Evolutionary conservation across 352 stramenopile genomes (phyloP).

Genomic region (Phytophthora pseudosyringae): DNA sequence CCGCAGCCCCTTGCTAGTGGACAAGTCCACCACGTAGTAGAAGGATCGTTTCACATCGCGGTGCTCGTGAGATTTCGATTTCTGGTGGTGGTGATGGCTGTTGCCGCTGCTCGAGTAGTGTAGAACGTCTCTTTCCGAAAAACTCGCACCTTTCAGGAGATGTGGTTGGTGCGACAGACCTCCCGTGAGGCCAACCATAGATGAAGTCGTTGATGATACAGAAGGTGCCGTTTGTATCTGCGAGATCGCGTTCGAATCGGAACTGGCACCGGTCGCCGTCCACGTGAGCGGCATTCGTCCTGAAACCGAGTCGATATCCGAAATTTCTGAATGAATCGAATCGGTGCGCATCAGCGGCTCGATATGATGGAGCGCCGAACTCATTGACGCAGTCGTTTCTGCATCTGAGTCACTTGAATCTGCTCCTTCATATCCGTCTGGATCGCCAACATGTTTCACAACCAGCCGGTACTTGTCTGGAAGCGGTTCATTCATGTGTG

Average conservation of each 20-base stretch:
- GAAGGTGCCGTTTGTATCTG: slow-evolving; percentile 32
- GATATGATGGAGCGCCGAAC: slow-evolving; percentile 44
- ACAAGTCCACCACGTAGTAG: slow-evolving; percentile 81
- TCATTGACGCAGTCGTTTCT: slow-evolving; percentile 46
- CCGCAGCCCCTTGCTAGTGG: slow-evolving; percentile 53
- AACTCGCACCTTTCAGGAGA: slow-evolving; percentile 30
- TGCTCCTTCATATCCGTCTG: slow-evolving; percentile 20
- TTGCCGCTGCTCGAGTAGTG: slow-evolving; percentile 43
- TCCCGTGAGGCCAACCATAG: slow-evolving; percentile 30
- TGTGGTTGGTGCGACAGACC: slow-evolving; percentile 26
- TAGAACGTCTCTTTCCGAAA: slow-evolving; percentile 67
- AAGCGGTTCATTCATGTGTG: slow-evolving; percentile 4
- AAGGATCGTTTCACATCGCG: slow-evolving; percentile 60
- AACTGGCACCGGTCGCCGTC: slow-evolving; percentile 41
- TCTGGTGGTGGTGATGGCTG: slow-evolving; percentile 25
- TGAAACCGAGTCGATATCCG: slow-evolving; percentile 65
- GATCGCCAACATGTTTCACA: slow-evolving; percentile 27
- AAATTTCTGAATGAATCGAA: slow-evolving; percentile 78
- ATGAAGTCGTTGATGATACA: slow-evolving; percentile 42
- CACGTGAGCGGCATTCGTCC: slow-evolving; percentile 44
- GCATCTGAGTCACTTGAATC: slow-evolving; percentile 48
- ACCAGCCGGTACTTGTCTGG: slow-evolving; percentile 39
- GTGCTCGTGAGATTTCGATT: slow-evolving; percentile 9
- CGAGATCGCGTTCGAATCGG: slow-evolving; percentile 41
- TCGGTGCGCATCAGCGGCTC: slow-evolving; percentile 52